Evolutionary conservation across 805 yeast genomes (phyloP).

Genomic region (Scheffersomyces ergatensis): DNA sequence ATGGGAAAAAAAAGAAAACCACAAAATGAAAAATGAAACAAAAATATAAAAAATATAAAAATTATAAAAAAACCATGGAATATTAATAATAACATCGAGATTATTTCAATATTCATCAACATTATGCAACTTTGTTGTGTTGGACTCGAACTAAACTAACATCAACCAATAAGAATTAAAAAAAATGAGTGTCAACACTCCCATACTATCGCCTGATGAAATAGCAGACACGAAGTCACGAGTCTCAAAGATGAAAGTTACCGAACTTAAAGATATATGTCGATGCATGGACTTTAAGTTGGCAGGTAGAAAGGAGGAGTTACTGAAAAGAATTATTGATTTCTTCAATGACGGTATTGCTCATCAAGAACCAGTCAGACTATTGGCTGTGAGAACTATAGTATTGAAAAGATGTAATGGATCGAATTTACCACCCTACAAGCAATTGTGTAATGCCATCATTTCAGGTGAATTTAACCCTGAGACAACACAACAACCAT

Average conservation of each 20-base stretch:
- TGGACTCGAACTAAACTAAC: too few relatives aligned
- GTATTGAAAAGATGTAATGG: slow-evolving; percentile 36
- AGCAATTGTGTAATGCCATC: slow-evolving; percentile 23
- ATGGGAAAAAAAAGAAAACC: too few relatives aligned
- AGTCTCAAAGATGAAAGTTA: slow-evolving; percentile 36
- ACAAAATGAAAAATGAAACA: neutral
- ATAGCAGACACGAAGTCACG: slow-evolving; percentile 11
- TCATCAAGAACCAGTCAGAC: slow-evolving; percentile 38
- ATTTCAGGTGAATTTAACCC: slow-evolving; percentile 21
- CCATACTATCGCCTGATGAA: slow-evolving; percentile 13
- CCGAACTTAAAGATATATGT: slow-evolving; percentile 53
- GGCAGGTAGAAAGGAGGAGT: slow-evolving; percentile 60
- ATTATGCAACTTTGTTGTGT: too few relatives aligned
- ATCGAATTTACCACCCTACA: slow-evolving; percentile 35
- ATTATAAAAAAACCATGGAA: neutral
- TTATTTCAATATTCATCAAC: too few relatives aligned
- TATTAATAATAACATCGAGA: neutral
- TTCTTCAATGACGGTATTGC: slow-evolving; percentile 42
- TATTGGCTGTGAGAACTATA: slow-evolving; percentile 40
- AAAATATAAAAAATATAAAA: too few relatives aligned
- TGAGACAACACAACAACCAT: slow-evolving; percentile 1
- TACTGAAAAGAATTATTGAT: slow-evolving; percentile 53
- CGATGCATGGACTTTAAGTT: slow-evolving; percentile 46
- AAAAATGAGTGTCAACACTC: too few relatives aligned
- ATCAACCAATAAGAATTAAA: too few relatives aligned